Evolutionary conservation across 1,284 basidiomycete genomes (phyloP), one percentile per base, ranked within the genome.

Genomic region (Cronartium quercuum): DNA sequence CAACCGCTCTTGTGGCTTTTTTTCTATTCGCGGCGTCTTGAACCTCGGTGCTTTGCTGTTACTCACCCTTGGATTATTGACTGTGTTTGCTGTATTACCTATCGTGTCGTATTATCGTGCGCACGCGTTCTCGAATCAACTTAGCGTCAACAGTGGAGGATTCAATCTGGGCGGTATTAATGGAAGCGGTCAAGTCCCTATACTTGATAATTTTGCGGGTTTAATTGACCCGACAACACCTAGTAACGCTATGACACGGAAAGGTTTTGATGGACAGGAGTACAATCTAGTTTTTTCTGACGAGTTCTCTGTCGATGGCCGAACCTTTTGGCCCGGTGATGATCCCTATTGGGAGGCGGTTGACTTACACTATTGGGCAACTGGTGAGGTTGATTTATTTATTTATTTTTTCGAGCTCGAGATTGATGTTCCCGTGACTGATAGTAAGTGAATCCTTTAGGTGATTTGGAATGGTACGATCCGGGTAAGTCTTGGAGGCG

Each of bases 221-320:
- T 83, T 92, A 68, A 88, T 94, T 77, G 92, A 94, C 81, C 74
- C 84, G 5, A 88, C 90, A 71, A 94, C 92, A 0, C 90, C 83
- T 84, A 86, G 55, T 1, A 77, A 78, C 0, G 88, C 85, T 3
- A 84, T 84, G 77, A 84, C 85, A 0, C 76, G 80, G 12, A 77
- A 68, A 29, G 80, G 80, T 9, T 78, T 77, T 58, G 79, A 81
- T 69, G 80, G 79, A 68, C 63, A 68, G 29, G 65, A 78, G 40
- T 78, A 80, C 70, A 77, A 79, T 66, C 84, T 95, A 7, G 88
- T 93, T 4, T 94, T 81, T 80, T 91, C 90, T 66, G 93, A 95
- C 82, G 94, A 95, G 83, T 75, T 75, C 42, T 21, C 40, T 12
- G 60, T 57, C 42, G 71, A 75, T 24, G 88, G 94, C 73, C 86